Evolutionary conservation across 345 rosid species (phyloP), one percentile per base, ranked within the genome.

Genomic region (Brassica rapa): DNA sequence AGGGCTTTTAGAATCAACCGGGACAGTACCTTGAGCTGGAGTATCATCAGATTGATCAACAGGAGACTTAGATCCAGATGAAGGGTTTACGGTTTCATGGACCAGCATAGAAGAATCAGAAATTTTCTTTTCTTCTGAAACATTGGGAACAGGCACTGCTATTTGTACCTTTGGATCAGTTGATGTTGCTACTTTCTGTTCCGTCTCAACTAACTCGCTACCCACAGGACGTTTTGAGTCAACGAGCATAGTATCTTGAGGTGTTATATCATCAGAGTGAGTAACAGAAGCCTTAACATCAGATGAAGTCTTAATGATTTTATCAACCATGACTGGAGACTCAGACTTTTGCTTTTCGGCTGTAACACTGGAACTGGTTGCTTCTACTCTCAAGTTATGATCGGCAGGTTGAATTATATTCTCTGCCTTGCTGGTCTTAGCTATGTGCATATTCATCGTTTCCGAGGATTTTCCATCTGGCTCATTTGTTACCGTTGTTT

Each of bases 161-260:
- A 21, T 8, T 46, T 62, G 62, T 29, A 49, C 5, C 51, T 63
- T 63, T 16, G 77, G 70, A 21, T 73, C 63, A 8, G 62, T 39
- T 64, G 77, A 65, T 57, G 39, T 25, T 72, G 67, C 39, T 39
- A 72, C 75, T 60, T 72, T 39, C 78, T 33, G 62, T 46, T 53
- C 59, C n/a, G 60, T 10, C 29, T 59, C 73, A 46, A 41, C 79
- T 30, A 59, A 67, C 61, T 76, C 71, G 39, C 60, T 32, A 77
- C 30, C 77, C n/a, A 19, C 77, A 76, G 66, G 39, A 39, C 12
- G 74, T 16, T 85, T 77, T 53, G 79, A 57, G 73, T 27, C 83
- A 16, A 46, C 35, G 57, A 30, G 19, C 63, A 64, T 59, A 69
- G 76, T 43, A 71, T 78, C 72, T 69, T 71, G 86, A 15, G 73